Evolutionary conservation across 768 basidiomycete genomes (phyloP), one percentile per base, ranked within the genome.

Genomic region (Suillus alpinus): DNA sequence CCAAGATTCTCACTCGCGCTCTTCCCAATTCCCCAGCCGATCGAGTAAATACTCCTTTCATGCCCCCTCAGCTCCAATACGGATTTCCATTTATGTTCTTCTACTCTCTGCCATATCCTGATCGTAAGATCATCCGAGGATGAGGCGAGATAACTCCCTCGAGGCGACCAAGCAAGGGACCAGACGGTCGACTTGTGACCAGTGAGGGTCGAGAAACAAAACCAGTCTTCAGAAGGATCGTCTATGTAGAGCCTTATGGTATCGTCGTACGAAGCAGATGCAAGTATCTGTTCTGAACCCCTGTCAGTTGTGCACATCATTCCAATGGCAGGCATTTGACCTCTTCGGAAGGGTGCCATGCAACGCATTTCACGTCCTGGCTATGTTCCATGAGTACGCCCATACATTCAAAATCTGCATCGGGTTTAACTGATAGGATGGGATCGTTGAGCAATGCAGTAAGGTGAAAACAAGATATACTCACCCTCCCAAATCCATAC

Each of bases 401-500:
- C 76, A 98, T 83, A 69, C 95, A 97, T 67, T 98, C 95, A 62
- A 96, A 97, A 66, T 98, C 95, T 14, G 87, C 79, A 69, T 98
- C 94, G 10, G 94, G 94, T 59, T 91, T 89, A 2, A 91, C 95
- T 95, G 65, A 8, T 61, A 4, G 32, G 31, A 53, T 31, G 9
- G 10, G 44, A 12, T 29, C 49, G 0, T 55, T 55, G 6, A 55
- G 36, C 5, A 34, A 39, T 16, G 47, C 12, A 5, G 16, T 55
- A 44, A 18, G 7, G 32, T 31, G 14, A 62, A 56, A 37, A 26
- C 1, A 26, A 37, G 16, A 39, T 26, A 37, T 26, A 67, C 77
- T 68, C 69, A 90, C 95, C 94, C 82, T 98, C 96, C 96, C 97
- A 99, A 39, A 99, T 84, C 97, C 97, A 98, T 0, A 98, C 95